Evolutionary conservation across 805 yeast genomes (phyloP).

Genomic region (Jamesozyma piceae): DNA sequence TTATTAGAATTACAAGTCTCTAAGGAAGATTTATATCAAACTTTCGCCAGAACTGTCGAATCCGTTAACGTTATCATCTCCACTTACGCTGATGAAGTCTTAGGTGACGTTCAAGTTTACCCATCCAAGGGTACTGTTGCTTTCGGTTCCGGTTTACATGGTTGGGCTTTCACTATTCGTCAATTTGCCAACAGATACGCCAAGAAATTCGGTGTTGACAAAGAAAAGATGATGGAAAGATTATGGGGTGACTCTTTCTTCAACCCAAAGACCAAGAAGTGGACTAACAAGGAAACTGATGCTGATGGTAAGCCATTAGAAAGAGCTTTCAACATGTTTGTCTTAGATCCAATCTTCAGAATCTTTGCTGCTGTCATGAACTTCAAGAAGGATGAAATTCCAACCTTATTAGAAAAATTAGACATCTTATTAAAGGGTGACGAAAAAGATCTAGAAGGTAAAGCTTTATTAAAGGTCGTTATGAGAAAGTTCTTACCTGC

Average conservation of each 20-base stretch:
- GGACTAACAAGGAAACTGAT: constrained; percentile 93
- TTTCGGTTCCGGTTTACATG: constrained; percentile 99
- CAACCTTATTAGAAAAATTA: constrained; percentile 83
- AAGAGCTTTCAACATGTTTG: constrained; percentile 99
- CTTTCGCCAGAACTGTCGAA: constrained; percentile 97
- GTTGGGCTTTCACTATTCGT: constrained; percentile 99
- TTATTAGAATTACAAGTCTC: constrained; percentile 96
- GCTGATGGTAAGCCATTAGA: constrained; percentile 92
- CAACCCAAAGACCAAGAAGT: constrained; percentile 99
- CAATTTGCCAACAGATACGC: constrained; percentile 97
- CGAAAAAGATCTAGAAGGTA: constrained; percentile 97
- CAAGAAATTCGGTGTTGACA: constrained; percentile 99
- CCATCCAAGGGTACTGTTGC: constrained; percentile 99
- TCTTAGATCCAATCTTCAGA: constrained; percentile 97
- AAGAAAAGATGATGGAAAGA: constrained; percentile 95
- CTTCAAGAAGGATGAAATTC: constrained; percentile 97
- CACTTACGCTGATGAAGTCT: constrained; percentile 79
- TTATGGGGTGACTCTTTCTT: constrained; percentile 99
- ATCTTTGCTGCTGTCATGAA: constrained; percentile 95
- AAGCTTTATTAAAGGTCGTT: constrained; percentile 94
- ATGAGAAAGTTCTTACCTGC: constrained; percentile 99
- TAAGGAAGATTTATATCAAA: constrained; percentile 97
- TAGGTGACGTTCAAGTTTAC: constrained; percentile 97
- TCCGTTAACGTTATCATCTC: constrained; percentile 97
- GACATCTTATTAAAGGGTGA: constrained; percentile 90